Evolutionary conservation across 495 filamentous ascomycete genomes (phyloP), one percentile per base, ranked within the genome.

Genomic region (Cryomyces minteri): DNA sequence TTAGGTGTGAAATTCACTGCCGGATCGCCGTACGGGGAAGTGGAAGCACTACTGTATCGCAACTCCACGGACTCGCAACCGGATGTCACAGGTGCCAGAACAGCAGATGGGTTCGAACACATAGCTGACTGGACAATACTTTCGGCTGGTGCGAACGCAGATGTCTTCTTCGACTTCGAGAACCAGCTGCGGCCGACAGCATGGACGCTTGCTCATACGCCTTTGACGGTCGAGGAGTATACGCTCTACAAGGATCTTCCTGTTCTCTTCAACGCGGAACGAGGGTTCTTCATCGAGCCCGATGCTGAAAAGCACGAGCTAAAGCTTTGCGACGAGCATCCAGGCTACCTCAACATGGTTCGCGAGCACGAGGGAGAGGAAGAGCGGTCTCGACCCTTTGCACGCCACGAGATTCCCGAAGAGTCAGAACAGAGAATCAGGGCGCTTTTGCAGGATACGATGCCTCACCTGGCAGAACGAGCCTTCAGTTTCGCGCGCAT

Each of bases 271-370:
- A 71, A 71, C 39, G 60, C 67, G 45, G 64, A 67, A 12, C 61
- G 62, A 42, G 71, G 70, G 0, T 74, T 73, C 51, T 73, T 74
- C 52, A 72, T 74, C 59, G 70, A 73, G 44, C 69, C 71, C 4
- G 67, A 70, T 46, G 62, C 58, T 30, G 68, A 69, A 25, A 68
- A 63, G 0, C 54, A 63, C 10, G 65, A 73, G 48, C 54, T 75
- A 1, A 75, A 75, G 53, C 65, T 75, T 43, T 71, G 68, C 51
- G 71, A 73, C 46, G 70, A 75, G 46, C 70, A 73, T 39, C 69
- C 69, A 1, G 71, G 71, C 9, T 75, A 75, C 48, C 65, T 59
- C 48, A 73, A 73, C 42, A 67, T 63, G 6, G 34, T 54, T 40
- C 54, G 4, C 56, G 52, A 59, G 32, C 18, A 25, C 2, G 43